Evolutionary conservation across 345 rosid genomes (phyloP), one percentile per base, ranked within the genome.

Genomic region (Clarkia xantiana): DNA sequence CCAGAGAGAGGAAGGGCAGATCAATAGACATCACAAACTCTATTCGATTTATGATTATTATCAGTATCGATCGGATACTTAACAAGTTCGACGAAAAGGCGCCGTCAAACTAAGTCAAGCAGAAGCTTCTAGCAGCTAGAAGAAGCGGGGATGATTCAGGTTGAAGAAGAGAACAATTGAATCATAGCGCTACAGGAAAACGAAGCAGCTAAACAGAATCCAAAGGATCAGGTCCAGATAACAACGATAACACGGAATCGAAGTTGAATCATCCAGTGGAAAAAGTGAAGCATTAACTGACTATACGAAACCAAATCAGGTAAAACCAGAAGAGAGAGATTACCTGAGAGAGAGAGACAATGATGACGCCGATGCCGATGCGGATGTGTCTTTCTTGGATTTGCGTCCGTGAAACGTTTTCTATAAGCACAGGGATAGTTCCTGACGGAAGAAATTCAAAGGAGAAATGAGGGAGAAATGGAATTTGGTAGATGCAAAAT

Each of bases 391-490:
- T 42, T 10, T 34, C 45, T 11, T 15, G 11, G 18, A 10, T 44
- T 45, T 11, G 53, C 0, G 47, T 40, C 41, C 9, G 47, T 9
- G 53, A 13, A 16, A 42, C 46, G 52, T 53, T 43, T 52, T 53
- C 62, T 44, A 46, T 71, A 47, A 53, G 50, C 47, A 19, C 46
- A 51, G 48, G 54, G 53, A 42, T 25, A 34, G 16, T 1, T n/a
- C 14, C 11, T 5, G 49, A 45, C 2, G 53, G 7, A 61, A 58
- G 54, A 23, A 53, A 43, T 14, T 52, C 48, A 58, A 63, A 36
- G 44, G 52, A 58, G 57, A 53, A 53, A 40, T n/a, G 12, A 40
- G 39, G 19, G 18, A n/a, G 6, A 18, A 40, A 10, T 16, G 40
- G 14, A n/a, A 53, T 15, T 20, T 9, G 3, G 14, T 10, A 14